Conservation (phyloP, 2,329 filamentous ascomycete genomes). For the Phialemonium atrogriseum region DNA sequence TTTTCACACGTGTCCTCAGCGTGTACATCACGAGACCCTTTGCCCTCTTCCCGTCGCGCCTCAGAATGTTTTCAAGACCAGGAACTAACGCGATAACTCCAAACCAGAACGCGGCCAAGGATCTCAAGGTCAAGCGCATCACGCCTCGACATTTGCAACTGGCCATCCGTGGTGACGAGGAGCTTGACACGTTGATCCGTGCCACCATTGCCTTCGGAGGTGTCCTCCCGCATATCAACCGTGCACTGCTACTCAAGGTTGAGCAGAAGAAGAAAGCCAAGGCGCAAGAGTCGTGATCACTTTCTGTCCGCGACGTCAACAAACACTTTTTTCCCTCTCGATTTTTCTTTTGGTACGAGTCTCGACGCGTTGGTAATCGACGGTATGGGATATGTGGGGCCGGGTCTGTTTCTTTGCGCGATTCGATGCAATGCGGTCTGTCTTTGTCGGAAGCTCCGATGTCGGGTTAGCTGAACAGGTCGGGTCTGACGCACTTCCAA, state of each 20-base stretch:
- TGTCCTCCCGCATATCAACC: constrained; percentile 98
- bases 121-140: constrained; percentile 99
- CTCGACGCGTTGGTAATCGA: background rate
- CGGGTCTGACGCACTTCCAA: no score
- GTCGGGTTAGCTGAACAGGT: no score
- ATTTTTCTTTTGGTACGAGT: no score
- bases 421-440: constrained; percentile 1
- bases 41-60: no score
- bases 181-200: constrained; percentile 93
- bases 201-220: constrained; percentile 97
- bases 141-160: constrained; percentile 96
- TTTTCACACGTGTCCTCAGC: constrained; percentile 4
- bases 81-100: no score
- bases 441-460: no score
- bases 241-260: constrained; percentile 62
- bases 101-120: constrained; percentile 90
- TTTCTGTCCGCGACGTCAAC: no score
- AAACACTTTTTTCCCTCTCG: background rate
- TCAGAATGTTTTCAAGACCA: no score
- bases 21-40: no score
- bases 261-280: constrained; percentile 33
- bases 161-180: constrained; percentile 96
- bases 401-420: background rate
- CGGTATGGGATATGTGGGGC: background rate
- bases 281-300: constrained; percentile 25